A percentile compares a stretch with the other conserved stretches of the same genome.
Evolutionary conservation across 2,329 filamentous ascomycete genomes (phyloP).

Genomic region (Calonectria naviculata): DNA sequence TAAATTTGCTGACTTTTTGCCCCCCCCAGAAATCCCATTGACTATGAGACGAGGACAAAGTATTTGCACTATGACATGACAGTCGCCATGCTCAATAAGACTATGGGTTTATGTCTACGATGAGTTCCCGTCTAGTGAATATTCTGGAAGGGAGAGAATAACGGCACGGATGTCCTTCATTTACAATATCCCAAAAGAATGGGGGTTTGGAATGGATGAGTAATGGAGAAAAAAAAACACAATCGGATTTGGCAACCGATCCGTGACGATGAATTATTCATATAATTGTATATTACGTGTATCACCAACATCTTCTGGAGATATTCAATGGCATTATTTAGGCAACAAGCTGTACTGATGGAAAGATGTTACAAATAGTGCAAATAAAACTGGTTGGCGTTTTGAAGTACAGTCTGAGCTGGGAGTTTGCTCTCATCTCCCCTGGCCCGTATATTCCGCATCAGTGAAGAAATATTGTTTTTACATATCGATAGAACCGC

Average conservation of each 20-base stretch:
- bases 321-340: too few relatives aligned
- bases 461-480: conserved; percentile 28
- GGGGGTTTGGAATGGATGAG: background rate
- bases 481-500: conserved; percentile 28
- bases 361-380: background rate
- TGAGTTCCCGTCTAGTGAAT: conserved; percentile 9
- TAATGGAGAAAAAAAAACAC: background rate
- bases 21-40: conserved; percentile 31
- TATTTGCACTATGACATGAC: conserved; percentile 76
- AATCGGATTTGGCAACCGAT: background rate
- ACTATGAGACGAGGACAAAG: conserved; percentile 42
- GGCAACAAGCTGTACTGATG: background rate
- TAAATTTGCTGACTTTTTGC: conserved; percentile 7
- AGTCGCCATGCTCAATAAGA: conserved; percentile 78
- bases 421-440: conserved; percentile 11
- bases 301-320: conserved; percentile 11
- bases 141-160: background rate
- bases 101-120: conserved; percentile 74
- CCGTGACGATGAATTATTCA: background rate
- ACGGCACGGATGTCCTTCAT: background rate
- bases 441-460: background rate
- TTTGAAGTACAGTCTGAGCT: conserved; percentile 31
- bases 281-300: conserved; percentile 20
- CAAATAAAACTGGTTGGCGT: conserved; percentile 5
- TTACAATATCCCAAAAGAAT: background rate